Base-by-base conservation (phyloP, 192 early-diverging fungal species). In the Coemansia sp. region DNA sequence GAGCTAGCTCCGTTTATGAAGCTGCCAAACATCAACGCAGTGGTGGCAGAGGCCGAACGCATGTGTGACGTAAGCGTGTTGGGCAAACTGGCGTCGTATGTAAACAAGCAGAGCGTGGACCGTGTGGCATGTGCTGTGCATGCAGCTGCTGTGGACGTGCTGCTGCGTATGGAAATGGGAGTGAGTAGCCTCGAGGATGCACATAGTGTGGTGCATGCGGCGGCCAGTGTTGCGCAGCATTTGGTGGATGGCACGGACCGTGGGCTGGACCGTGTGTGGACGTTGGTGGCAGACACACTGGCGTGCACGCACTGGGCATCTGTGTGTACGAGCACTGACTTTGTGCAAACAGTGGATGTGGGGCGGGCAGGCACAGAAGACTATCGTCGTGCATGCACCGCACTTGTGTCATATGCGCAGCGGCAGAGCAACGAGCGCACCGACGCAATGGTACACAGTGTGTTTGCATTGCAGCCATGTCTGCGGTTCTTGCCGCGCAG, bases 401-500 rank as follows among this genome's bases (percentile, higher is more conserved):
- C 35, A 0, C 50, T 52, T 2, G 37, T 62, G 10, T 21, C 17
- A n/a, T 62, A 52, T n/a, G 45, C 45, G 12, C 17, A 19, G 8
- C 58, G 41, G 8, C 32, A 35, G 6, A 35, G 1, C 1, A 8
- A 6, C 7, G 32, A 35, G 32, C 32, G 32, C 32, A 1, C 32
- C 0, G 67, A 75, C 29, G 21, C 50, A 4, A 39, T 39, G 10
- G 60, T 66, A 0, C 22, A 41, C 14, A 11, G 8, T 32, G 12
- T 73, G 63, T 79, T 79, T 57, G 53, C 22, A 2, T 25, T 19
- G 0, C 66, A 79, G 45, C 70, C 66, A 15, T 73, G 66, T 14
- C 37, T 79, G 21, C 21, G 35, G 10, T 69, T 56, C 10, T 23
- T 75, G 48, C 58, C 66, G 1, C 1, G 21, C n/a, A 29, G 41